Evolutionary conservation across 257 asterid genomes (phyloP), one percentile per base, ranked within the genome.

Genomic region (Agastache rugosa): DNA sequence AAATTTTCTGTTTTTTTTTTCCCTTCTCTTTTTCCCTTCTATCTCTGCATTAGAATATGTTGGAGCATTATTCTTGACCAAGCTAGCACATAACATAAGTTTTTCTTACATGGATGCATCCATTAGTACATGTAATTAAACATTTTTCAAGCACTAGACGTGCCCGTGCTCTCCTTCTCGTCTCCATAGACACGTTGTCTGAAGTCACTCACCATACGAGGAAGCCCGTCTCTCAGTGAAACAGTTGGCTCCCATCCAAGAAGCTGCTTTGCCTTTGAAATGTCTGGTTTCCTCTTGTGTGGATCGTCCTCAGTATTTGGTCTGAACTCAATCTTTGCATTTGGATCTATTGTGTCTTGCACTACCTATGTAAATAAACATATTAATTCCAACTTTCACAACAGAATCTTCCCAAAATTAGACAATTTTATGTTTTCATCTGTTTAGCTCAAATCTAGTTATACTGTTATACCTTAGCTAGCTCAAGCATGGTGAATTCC

Each of bases 401-500:
- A 27, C 34, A 65, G 8, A 75, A 44, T 35, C 51, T 47, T 35
- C 25, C 12, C 59, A 27, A 45, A 65, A 44, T 5, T 5, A 15
- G 15, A 23, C 55, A 65, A 6, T 50, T 5, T 50, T 9, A 39
- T 39, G 44, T 39, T 39, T 2, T 1, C 23, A 5, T 31, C 44
- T 61, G 3, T 61, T 29, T 16, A 4, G 9, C 12, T 6, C 6
- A 1, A 39, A 39, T 39, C 44, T 39, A 39, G 44, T 39, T 39
- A 8, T 31, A 31, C 1, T 3, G n/a, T 27, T 27, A 1, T 75
- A 90, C 98, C 98, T 87, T 80, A 39, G 97, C 96, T 71, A 93
- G 94, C 84, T 93, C 96, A 67, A 93, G 90, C 97, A 93, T 90
- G 62, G 97, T 90, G 85, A 89, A 93, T 86, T 93, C 98, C 20